phyloP scores from a whole-genome alignment of 768 basidiomycete species.

The Mrakia hoshinonis region DNA sequence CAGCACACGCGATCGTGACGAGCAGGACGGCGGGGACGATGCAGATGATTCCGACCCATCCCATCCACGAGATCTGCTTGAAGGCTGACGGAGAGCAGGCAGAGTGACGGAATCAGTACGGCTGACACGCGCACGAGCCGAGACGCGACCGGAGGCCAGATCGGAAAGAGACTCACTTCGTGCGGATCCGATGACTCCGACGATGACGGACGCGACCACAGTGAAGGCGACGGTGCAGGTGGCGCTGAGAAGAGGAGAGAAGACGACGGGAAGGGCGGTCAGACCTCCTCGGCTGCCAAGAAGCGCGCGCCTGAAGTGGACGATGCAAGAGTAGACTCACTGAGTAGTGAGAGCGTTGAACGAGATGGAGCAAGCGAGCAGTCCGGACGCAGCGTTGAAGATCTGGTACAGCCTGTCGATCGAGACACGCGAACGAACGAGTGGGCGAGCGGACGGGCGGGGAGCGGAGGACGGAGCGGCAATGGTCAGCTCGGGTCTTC shows the following conservation, averaged over 20 bases:
- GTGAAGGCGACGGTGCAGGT: constrained; percentile 42
- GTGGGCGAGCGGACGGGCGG: neutral
- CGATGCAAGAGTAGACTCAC: too few relatives aligned
- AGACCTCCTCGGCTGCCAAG: too few relatives aligned
- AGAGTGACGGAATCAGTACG: too few relatives aligned
- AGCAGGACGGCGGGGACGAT: constrained; percentile 29
- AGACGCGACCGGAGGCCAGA: constrained; percentile 32
- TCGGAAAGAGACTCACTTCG: neutral
- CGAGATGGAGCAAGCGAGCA: constrained; percentile 40
- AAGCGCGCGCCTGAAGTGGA: too few relatives aligned
- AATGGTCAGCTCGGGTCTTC: neutral
- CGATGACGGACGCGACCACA: constrained; percentile 16
- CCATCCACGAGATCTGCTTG: constrained; percentile 37
- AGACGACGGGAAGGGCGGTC: neutral
- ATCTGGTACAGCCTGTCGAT: constrained; percentile 26
- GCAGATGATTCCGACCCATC: constrained; percentile 34
- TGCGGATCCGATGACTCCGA: constrained; percentile 5
- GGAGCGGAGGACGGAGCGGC: neutral
- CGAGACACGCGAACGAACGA: neutral
- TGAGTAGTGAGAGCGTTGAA: constrained; percentile 40
- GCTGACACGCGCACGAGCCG: constrained; percentile 34
- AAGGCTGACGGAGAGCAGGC: constrained; percentile 30
- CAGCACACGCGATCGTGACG: constrained; percentile 25
- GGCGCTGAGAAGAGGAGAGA: neutral
- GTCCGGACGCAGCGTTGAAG: constrained; percentile 35